Percentiles rank a stretch among this genome's conserved stretches.
Conservation (phyloP, 2,329 filamentous ascomycete genomes). For the Intubia oerlemansii region DNA sequence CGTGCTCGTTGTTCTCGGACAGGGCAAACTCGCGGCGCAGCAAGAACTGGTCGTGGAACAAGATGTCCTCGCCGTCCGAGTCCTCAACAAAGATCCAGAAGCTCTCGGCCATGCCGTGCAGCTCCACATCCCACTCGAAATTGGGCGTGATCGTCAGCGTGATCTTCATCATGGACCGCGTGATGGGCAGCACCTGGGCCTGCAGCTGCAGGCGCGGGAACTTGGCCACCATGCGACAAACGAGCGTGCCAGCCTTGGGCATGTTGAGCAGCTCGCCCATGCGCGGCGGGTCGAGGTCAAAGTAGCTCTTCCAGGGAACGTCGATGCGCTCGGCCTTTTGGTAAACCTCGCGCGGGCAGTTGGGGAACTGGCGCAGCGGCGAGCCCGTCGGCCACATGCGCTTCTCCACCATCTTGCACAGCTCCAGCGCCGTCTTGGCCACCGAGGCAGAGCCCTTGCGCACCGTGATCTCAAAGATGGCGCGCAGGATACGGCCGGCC, state of each 20-base stretch:
- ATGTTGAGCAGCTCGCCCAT: constrained; percentile 90
- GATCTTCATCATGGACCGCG: constrained; percentile 75
- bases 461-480: constrained; percentile 91
- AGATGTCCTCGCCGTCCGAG: constrained; percentile 85
- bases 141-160: constrained; percentile 84
- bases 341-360: constrained; percentile 65
- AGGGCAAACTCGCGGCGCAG: constrained; percentile 75
- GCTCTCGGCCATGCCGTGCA: constrained; percentile 74
- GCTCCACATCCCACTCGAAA: constrained; percentile 81
- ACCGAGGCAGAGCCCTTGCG: constrained; percentile 94
- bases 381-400: constrained; percentile 99
- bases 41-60: constrained; percentile 88
- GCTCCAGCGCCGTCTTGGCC: constrained; percentile 73
- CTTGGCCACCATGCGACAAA: constrained; percentile 73
- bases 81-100: constrained; percentile 98
- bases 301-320: constrained; percentile 82
- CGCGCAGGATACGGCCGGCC: constrained; percentile 82
- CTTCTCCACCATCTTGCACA: constrained; percentile 99
- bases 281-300: constrained; percentile 84
- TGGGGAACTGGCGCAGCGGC: constrained; percentile 73
- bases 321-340: constrained; percentile 89
- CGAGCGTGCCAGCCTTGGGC: constrained; percentile 61
- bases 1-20: constrained; percentile 73
- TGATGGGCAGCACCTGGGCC: constrained; percentile 86
- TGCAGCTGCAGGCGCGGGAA: constrained; percentile 87